Evolutionary conservation across 192 early-diverging fungal genomes (phyloP), one percentile per base, ranked within the genome.

Genomic region (Coemansia sp.): DNA sequence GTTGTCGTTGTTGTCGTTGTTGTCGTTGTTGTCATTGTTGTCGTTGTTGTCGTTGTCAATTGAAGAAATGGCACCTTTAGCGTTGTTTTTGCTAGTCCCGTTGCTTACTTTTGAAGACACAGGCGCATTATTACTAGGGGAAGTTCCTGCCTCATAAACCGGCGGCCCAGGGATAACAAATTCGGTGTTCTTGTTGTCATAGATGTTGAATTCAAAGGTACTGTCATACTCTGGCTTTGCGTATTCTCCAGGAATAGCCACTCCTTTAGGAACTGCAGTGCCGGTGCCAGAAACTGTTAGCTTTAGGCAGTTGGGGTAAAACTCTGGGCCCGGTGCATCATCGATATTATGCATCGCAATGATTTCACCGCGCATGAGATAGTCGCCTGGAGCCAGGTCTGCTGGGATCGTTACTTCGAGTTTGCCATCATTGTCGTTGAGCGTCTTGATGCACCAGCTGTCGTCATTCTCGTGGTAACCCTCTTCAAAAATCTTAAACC

Each of bases 391-490:
- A 0, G n/a, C 15, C 2, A 47, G 28, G 30, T 47, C 22, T 32
- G 32, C 11, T 15, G 46, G 46, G 34, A 47, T 47, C 14, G 28
- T 47, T 5, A 47, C 46, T 5, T 47, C 20, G 29, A 33, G 46
- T 10, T 19, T 3, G 14, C 46, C 46, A 10, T 22, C 30, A 20
- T 47, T 47, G 11, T 13, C 15, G 30, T 22, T 47, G 29, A 47
- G 46, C 3, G 19, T 47, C 2, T 13, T 19, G 6, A 32, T 17
- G 18, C 46, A 47, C 46, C 46, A 47, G 1, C 34, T 32, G 7
- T 32, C 29, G 18, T 27, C 15, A n/a, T n/a, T n/a, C n/a, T n/a
- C n/a, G 4, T 0, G 8, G 46, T 47, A 47, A 10, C 46, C 46
- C 3, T 47, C 32, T 0, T 47, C 18, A 9, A 3, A 30, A 34